These are phyloP conservation scores for Raphanus hybrid DNA, from an alignment of 441 rosid species.

Conservation along the genomic window DNA sequence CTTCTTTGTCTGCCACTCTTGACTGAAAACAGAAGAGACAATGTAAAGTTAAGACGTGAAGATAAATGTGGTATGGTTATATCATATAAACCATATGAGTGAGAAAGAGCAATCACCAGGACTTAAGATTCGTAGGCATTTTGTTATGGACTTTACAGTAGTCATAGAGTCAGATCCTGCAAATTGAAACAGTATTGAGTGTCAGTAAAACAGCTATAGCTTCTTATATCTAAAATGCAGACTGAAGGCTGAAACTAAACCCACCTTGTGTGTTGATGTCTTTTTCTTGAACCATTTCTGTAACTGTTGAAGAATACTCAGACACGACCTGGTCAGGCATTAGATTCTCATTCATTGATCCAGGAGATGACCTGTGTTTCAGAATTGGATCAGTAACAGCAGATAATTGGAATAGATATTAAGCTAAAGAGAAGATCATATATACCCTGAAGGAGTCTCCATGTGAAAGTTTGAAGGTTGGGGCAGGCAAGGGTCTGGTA, in stretches of 20 bases:
- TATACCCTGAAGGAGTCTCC: slow-evolving; percentile 64
- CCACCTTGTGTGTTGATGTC: slow-evolving; percentile 53
- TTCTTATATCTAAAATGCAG: background rate
- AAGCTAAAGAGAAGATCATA: slow-evolving; percentile 11
- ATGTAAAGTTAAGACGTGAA: background rate
- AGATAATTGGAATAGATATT: background rate
- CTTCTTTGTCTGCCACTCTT: slow-evolving; percentile 39
- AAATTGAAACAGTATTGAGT: slow-evolving; percentile 8
- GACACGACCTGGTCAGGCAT: slow-evolving; percentile 47
- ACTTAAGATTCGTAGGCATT: slow-evolving; percentile 62
- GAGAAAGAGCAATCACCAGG: slow-evolving; percentile 51
- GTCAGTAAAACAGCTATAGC: background rate
- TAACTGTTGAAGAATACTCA: slow-evolving; percentile 57
- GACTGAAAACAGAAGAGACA: slow-evolving; percentile 46
- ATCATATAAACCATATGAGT: background rate
- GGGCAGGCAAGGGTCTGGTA: slow-evolving; percentile 3
- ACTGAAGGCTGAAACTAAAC: slow-evolving; percentile 16
- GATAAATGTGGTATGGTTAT: background rate
- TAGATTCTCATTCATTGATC: slow-evolving; percentile 49
- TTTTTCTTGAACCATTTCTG: slow-evolving; percentile 53
- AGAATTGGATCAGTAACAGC: background rate
- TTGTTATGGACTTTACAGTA: slow-evolving; percentile 59
- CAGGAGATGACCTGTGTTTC: slow-evolving; percentile 60
- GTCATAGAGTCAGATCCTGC: slow-evolving; percentile 62
- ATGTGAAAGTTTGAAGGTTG: slow-evolving; percentile 41